Base-by-base conservation (phyloP, 2,329 filamentous ascomycete species). In the Colletotrichum orbiculare region DNA sequence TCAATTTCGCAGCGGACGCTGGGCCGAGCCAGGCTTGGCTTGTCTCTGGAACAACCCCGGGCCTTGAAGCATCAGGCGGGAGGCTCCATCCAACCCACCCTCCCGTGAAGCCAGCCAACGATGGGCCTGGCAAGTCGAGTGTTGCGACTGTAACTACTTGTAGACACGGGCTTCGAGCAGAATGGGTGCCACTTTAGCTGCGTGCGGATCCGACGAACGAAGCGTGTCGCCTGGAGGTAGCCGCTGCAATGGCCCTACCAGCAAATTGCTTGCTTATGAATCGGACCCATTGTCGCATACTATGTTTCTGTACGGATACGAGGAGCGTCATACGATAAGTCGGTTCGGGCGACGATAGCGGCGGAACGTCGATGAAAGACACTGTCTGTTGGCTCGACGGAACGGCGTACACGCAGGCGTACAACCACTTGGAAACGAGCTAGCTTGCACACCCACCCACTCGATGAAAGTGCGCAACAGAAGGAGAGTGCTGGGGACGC, bases 1-100 rank as follows among this genome's bases (percentile, higher is more conserved):
- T 57, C 63, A 66, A 66, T 63, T 66, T 66, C 63, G 39, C 59
- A 63, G 63, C 59, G 34, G 53, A 63, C 59, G 43, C 47, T 63
- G 52, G 42, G 35, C 52, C 47, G 42, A 48, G 52, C 52, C 47
- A 66, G 63, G 63, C 63, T 57, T 57, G 47, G 63, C 58, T 43
- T 55, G 53, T 47, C 42, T 43, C 37, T 66, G 58, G 58, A 63
- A 63, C 46, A 66, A 66, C 58, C 63, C 62, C 52, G 38, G 58
- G 63, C 47, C 63, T 48, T 57, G 63, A 25, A 35, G 43, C 38
- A 54, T 11, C 46, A 54, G 39, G 39, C 58, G 63, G 58, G 63
- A 66, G 56, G 46, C 63, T 54, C 63, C 63, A 66, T 57, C 52
- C 52, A 66, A 66, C 53, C 58, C 63, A 66, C 63, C 39, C 34